Percentiles rank a stretch among this genome's conserved stretches.
phyloP scores from a whole-genome alignment of 176 grass and related monocot genomes.

The Eragrostis curvula region DNA sequence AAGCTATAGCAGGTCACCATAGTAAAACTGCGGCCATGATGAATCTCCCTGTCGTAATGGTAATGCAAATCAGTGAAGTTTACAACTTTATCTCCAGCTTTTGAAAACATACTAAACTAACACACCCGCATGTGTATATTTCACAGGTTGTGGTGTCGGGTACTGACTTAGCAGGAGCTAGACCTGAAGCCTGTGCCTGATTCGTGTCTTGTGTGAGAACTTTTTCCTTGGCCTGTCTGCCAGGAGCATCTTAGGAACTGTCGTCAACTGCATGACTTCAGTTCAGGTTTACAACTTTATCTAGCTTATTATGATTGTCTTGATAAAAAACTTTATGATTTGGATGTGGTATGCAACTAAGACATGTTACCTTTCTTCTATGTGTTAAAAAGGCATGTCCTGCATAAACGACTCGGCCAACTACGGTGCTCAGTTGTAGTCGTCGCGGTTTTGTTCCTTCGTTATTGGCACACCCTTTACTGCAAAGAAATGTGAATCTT shows the following conservation, averaged over 20 bases:
- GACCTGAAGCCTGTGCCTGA: conserved; percentile 22
- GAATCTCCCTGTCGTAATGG: conserved; percentile 71
- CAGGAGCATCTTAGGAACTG: conserved; percentile 58
- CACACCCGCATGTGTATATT: conserved; percentile 5
- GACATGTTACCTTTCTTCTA: conserved; percentile 75
- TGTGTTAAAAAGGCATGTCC: conserved; percentile 88
- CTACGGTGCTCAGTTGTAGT: conserved; percentile 66
- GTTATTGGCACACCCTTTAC: conserved; percentile 50
- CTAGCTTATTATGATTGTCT: conserved; percentile 47
- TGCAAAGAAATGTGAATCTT: conserved; percentile 46
- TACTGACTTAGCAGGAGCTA: conserved; percentile 73
- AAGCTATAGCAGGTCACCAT: conserved; percentile 80
- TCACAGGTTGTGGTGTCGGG: conserved; percentile 51
- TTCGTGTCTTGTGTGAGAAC: conserved; percentile 31
- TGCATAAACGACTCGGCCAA: conserved; percentile 74
- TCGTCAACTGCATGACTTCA: conserved; percentile 79
- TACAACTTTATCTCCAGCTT: background rate
- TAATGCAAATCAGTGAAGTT: conserved; percentile 31
- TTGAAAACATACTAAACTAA: background rate
- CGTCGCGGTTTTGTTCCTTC: conserved; percentile 85
- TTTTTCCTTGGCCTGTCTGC: conserved; percentile 51
- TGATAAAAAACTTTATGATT: conserved; percentile 48
- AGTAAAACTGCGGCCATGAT: conserved; percentile 30
- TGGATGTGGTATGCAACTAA: conserved; percentile 74
- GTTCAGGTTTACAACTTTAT: conserved; percentile 91